Percentiles rank a stretch among this genome's conserved stretches.
Evolutionary conservation across 805 yeast species (phyloP).

Genomic region (fission yeast (Schizosaccharomyces pombe)): DNA sequence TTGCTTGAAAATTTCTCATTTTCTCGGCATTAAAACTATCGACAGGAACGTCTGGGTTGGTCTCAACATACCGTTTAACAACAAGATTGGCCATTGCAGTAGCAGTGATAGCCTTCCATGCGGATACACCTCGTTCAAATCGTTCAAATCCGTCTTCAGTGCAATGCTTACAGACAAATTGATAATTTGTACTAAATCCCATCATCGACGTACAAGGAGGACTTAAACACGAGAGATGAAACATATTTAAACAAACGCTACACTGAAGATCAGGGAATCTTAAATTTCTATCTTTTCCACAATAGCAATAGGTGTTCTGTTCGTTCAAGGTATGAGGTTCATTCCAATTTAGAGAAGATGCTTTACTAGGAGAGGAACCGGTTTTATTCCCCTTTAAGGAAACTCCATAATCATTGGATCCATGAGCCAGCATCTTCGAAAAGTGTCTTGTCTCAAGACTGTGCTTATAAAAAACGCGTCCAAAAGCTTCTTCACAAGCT

Average conservation of each 20-base stretch:
- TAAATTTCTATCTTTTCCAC: neutral
- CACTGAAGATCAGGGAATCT: neutral
- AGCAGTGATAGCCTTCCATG: conserved; percentile 3
- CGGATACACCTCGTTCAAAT: conserved; percentile 1
- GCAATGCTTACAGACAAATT: neutral
- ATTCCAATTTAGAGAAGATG: neutral
- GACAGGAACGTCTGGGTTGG: neutral
- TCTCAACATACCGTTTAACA: neutral
- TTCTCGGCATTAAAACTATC: neutral
- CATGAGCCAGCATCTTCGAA: no score
- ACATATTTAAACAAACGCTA: neutral
- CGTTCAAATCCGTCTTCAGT: neutral
- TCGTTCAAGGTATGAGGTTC: conserved; percentile 1
- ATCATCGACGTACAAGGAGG: neutral
- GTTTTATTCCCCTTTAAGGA: neutral
- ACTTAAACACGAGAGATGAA: neutral
- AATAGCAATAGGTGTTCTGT: neutral
- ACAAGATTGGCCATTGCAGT: conserved; percentile 1
- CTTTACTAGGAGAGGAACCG: neutral
- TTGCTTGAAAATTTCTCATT: neutral
- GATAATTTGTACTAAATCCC: neutral
- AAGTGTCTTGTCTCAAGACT: no score
- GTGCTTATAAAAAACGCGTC: no score
- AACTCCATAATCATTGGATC: no score
- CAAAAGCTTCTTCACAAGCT: no score